Evolutionary conservation across 2,329 filamentous ascomycete genomes (phyloP).

Genomic region (Blastomyces silverae): DNA sequence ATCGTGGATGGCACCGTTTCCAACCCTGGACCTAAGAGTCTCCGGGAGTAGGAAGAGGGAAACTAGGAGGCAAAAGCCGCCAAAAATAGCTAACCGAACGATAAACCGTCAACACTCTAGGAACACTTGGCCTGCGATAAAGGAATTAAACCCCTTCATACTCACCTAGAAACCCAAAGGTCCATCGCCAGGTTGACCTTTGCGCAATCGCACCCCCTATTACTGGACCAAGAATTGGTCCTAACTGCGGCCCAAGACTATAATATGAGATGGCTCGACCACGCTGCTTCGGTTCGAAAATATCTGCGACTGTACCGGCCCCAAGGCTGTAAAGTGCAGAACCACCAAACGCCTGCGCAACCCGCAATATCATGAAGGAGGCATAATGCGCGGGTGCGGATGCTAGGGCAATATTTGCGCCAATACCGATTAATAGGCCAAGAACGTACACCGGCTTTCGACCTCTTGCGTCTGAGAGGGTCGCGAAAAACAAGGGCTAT

Average conservation of each 20-base stretch:
- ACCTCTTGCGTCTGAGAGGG: constrained; percentile 37
- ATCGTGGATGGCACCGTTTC: constrained; percentile 33
- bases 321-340: constrained; percentile 37
- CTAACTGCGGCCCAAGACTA: constrained; percentile 41
- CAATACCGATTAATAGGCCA: constrained; percentile 37
- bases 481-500: constrained; percentile 40
- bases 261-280: constrained; percentile 41
- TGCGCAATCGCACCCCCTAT: constrained; percentile 39
- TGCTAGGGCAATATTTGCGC: constrained; percentile 38
- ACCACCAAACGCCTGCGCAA: constrained; percentile 41
- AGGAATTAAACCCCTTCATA: not conserved
- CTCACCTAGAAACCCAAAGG: constrained; percentile 31
- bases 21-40: constrained; percentile 42
- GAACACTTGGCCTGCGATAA: not conserved
- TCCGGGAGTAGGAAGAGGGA: constrained; percentile 42
- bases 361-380: constrained; percentile 36
- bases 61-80: constrained; percentile 26
- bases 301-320: constrained; percentile 42
- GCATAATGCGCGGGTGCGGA: constrained; percentile 36
- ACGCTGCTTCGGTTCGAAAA: constrained; percentile 36
- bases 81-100: constrained; percentile 25
- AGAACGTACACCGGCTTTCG: constrained; percentile 40
- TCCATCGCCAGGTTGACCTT: constrained; percentile 39
- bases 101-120: constrained; percentile 8
- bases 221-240: constrained; percentile 41